These are phyloP conservation scores for Coelastrella sp. DNA, from an alignment of 139 green algal genomes.

Conservation along the genomic window DNA sequence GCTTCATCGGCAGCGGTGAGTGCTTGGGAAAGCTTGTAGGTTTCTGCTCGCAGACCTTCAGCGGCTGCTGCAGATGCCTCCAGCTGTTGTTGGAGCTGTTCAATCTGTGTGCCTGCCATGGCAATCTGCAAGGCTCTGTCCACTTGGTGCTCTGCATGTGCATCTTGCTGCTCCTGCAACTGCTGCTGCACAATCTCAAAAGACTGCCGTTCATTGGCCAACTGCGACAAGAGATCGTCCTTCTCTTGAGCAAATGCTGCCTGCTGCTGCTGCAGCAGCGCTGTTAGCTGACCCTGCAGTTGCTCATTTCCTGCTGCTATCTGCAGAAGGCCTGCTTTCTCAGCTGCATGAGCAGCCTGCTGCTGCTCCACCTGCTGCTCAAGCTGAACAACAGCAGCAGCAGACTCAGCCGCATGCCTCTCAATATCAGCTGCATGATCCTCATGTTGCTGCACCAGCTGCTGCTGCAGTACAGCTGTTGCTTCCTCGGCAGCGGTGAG, in stretches of 20 bases:
- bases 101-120: no score
- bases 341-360: neutral
- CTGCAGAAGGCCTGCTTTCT: neutral
- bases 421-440: neutral
- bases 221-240: no score
- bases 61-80: neutral
- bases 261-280: neutral
- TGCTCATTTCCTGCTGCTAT: neutral
- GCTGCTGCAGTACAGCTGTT: neutral
- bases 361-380: neutral
- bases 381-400: neutral
- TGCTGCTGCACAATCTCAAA: neutral
- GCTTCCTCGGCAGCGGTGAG: neutral
- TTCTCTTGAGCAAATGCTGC: neutral
- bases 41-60: no score
- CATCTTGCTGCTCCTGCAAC: neutral
- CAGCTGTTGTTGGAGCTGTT: no score
- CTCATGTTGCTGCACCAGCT: neutral
- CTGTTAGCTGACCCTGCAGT: neutral
- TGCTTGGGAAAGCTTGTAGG: no score
- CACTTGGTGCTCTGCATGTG: neutral
- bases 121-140: no score
- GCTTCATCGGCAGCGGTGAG: no score
- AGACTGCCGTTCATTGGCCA: neutral
- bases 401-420: neutral